Evolutionary conservation across 108 stramenopile species (phyloP).

Genomic region (Cyclostephanos tholiformis): DNA sequence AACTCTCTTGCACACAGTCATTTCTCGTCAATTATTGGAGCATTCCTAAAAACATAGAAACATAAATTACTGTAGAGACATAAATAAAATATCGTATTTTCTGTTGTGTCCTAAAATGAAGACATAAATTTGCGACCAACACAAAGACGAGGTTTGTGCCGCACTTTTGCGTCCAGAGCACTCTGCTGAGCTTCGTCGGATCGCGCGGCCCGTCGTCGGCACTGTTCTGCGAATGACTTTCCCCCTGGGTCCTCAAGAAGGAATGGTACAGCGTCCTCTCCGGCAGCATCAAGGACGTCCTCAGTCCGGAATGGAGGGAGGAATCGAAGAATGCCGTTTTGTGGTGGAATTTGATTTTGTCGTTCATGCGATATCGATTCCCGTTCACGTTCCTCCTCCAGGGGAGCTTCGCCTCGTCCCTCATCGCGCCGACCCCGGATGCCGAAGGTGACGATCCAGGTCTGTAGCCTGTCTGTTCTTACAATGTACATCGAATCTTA

Average conservation of each 20-base stretch:
- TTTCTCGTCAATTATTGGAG: too few relatives aligned
- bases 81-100: too few relatives aligned
- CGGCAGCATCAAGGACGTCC: conserved; percentile 73
- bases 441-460: conserved; percentile 2
- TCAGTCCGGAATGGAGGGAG: conserved; percentile 74
- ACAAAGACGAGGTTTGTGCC: conserved; percentile 84
- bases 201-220: conserved; percentile 74
- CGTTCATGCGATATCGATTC: conserved; percentile 81
- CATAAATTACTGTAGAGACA: too few relatives aligned
- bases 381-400: conserved; percentile 82
- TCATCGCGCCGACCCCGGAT: conserved; percentile 82
- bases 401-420: conserved; percentile 75
- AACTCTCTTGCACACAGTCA: too few relatives aligned
- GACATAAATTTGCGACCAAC: too few relatives aligned
- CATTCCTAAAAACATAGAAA: too few relatives aligned
- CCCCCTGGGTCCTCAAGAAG: conserved; percentile 87
- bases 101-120: too few relatives aligned
- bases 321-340: conserved; percentile 81
- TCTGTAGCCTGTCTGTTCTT: not conserved
- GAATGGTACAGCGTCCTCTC: conserved; percentile 79
- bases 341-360: conserved; percentile 87
- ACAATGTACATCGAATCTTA: too few relatives aligned
- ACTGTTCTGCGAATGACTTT: conserved; percentile 79
- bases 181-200: conserved; percentile 70
- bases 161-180: conserved; percentile 81